These are phyloP conservation scores for Talaromyces nanjingensis DNA, from an alignment of 495 filamentous ascomycete species.

Conservation along the genomic window DNA sequence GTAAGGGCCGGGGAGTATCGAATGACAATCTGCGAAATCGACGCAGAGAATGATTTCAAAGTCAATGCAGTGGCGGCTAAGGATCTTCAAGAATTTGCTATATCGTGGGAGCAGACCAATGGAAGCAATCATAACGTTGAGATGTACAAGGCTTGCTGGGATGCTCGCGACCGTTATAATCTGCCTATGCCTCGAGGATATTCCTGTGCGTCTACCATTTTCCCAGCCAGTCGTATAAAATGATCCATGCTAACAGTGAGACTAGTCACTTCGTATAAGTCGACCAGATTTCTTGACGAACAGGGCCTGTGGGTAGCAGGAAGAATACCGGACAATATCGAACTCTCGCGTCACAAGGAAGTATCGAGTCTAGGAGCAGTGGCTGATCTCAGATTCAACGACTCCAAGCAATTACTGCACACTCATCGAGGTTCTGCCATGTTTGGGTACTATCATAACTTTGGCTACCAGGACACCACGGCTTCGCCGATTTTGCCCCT, in stretches of 20 bases:
- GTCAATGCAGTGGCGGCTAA: slow-evolving; percentile 26
- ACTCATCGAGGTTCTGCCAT: slow-evolving; percentile 22
- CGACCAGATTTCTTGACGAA: not conserved
- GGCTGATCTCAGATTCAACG: slow-evolving; percentile 30
- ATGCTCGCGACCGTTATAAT: not conserved
- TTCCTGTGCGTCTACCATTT: not conserved
- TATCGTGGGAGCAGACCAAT: slow-evolving; percentile 34
- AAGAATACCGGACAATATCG: not conserved
- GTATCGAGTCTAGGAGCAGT: slow-evolving; percentile 13
- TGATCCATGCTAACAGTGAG: not conserved
- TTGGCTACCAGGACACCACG: not conserved
- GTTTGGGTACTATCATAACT: slow-evolving; percentile 16
- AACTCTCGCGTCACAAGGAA: not conserved
- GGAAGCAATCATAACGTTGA: not conserved
- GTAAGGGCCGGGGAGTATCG: not conserved
- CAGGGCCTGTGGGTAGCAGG: not conserved
- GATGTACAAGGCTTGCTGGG: not conserved
- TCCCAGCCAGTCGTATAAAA: no score
- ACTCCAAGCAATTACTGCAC: slow-evolving; percentile 32
- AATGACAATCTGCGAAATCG: slow-evolving; percentile 21
- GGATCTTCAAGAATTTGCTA: slow-evolving; percentile 25
- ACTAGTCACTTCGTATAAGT: not conserved
- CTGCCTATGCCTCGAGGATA: not conserved
- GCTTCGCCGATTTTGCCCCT: not conserved
- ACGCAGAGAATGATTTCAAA: slow-evolving; percentile 22